These are phyloP conservation scores for Trypanosoma avium DNA, from an alignment of 208 protist genomes.

Conservation along the genomic window DNA sequence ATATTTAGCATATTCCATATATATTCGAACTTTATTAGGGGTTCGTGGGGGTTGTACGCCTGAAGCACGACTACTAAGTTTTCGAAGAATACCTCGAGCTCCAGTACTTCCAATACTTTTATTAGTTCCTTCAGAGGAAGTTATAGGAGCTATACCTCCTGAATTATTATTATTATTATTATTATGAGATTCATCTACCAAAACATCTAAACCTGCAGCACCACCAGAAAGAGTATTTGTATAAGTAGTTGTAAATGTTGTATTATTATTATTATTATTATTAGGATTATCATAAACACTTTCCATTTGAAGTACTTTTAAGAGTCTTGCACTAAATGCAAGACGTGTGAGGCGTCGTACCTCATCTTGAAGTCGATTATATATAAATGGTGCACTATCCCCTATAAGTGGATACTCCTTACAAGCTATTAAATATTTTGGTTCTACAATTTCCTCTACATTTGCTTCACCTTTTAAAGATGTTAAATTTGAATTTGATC, in stretches of 20 bases:
- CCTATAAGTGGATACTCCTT: slow-evolving; percentile 48
- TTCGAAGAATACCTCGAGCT: neutral
- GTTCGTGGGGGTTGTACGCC: neutral
- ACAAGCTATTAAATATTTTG: slow-evolving; percentile 59
- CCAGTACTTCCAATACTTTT: neutral
- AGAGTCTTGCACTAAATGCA: slow-evolving; percentile 39
- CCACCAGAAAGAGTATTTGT: too few species aligned
- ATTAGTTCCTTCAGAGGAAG: too few species aligned
- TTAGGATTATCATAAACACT: slow-evolving; percentile 30
- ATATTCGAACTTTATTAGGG: slow-evolving; percentile 52
- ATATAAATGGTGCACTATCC: slow-evolving; percentile 22
- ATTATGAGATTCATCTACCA: too few species aligned
- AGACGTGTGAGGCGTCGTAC: slow-evolving; percentile 49
- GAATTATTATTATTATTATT: too few species aligned
- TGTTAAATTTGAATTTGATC: too few species aligned
- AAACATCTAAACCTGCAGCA: too few species aligned
- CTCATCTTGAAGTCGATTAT: slow-evolving; percentile 42
- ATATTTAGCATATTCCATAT: slow-evolving; percentile 66
- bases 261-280: neutral
- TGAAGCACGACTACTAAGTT: neutral
- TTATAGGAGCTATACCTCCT: too few species aligned
- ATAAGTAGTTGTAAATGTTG: neutral
- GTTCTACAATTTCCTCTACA: neutral
- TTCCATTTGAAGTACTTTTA: slow-evolving; percentile 64
- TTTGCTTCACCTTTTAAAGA: too few species aligned